These are phyloP conservation scores for Reticulomyxa filosa DNA, from an alignment of 78 protist genomes.

Conservation along the genomic window DNA sequence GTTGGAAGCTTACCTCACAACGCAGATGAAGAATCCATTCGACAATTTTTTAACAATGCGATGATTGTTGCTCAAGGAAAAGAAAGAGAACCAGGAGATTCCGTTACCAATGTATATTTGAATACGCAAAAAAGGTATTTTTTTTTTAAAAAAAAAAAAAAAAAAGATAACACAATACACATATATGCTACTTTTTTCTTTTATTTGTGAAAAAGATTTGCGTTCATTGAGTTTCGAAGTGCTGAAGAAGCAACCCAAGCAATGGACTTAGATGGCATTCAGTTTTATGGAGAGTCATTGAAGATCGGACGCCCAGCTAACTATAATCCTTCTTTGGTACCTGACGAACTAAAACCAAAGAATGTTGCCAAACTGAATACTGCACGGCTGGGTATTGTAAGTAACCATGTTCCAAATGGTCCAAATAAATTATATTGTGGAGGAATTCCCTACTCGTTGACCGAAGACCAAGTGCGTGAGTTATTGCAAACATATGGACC, in stretches of 20 bases:
- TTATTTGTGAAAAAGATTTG: too few species aligned
- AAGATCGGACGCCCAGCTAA: conserved; percentile 3
- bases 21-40: not conserved
- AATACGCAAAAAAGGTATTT: not conserved
- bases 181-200: too few species aligned
- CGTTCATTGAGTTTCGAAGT: conserved; percentile 7
- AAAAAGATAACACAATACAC: too few species aligned
- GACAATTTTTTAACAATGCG: not conserved
- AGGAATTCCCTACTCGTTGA: not conserved
- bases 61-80: not conserved
- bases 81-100: not conserved
- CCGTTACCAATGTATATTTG: not conserved
- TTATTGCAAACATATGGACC: not conserved
- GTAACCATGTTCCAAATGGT: not conserved
- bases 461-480: not conserved
- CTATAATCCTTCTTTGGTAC: too few species aligned
- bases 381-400: not conserved
- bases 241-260: conserved; percentile 4
- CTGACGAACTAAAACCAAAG: too few species aligned
- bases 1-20: not conserved
- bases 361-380: not conserved
- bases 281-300: not conserved
- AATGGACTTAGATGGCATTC: not conserved
- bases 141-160: too few species aligned
- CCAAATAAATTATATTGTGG: not conserved